Percentiles rank a stretch among this genome's conserved stretches.
These are phyloP conservation scores for Brassica cretica DNA, from an alignment of 345 rosid genomes.

Conservation along the genomic window DNA sequence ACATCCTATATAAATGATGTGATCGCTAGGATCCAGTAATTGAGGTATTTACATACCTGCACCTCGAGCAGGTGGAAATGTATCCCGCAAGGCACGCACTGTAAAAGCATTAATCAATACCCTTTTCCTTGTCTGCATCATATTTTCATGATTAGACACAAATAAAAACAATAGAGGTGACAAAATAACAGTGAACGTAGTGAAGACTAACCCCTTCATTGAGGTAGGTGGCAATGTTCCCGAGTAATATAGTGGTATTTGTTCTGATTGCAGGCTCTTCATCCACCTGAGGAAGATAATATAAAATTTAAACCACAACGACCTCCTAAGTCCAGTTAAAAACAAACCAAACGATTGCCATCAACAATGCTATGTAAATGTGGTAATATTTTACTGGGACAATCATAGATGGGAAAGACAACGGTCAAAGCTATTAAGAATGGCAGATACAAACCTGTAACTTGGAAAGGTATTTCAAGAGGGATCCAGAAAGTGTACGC, in stretches of 20 bases:
- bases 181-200: slow-evolving; percentile 21
- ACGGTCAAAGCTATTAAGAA: slow-evolving; percentile 4
- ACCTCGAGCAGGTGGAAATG: slow-evolving; percentile 97
- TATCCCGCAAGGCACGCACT: slow-evolving; percentile 95
- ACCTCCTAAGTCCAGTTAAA: not conserved
- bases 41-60: slow-evolving; percentile 65
- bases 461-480: slow-evolving; percentile 92
- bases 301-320: slow-evolving; percentile 15
- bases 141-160: slow-evolving; percentile 29
- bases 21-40: slow-evolving; percentile 4
- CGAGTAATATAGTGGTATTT: slow-evolving; percentile 95
- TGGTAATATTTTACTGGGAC: not conserved
- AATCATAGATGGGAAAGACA: slow-evolving; percentile 12
- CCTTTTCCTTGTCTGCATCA: slow-evolving; percentile 85
- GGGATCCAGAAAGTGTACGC: slow-evolving; percentile 87
- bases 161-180: slow-evolving; percentile 11
- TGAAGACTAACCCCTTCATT: slow-evolving; percentile 81
- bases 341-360: not conserved
- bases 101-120: slow-evolving; percentile 97
- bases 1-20: not conserved
- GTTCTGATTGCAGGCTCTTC: slow-evolving; percentile 99
- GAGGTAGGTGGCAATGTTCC: slow-evolving; percentile 84
- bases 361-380: not conserved
- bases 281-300: slow-evolving; percentile 66
- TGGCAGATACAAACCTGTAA: slow-evolving; percentile 61